These are phyloP conservation scores for Tulasnella sp. DNA, from an alignment of 768 basidiomycete species.

Conservation along the genomic window DNA sequence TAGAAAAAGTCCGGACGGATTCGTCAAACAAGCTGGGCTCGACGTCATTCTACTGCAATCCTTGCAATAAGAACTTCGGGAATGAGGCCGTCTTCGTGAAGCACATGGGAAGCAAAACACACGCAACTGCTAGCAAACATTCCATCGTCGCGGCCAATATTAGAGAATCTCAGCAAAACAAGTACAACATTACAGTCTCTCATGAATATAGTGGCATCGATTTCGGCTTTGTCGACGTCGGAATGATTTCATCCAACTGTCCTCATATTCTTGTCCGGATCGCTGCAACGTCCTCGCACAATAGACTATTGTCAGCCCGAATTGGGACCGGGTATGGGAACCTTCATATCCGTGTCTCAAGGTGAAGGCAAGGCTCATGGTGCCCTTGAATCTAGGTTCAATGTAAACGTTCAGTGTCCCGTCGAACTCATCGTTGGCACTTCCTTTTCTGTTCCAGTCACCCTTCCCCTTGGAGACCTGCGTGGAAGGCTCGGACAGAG, in stretches of 20 bases:
- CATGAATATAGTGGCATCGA: neutral
- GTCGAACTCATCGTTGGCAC: neutral
- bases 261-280: too few relatives aligned
- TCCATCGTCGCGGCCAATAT: neutral
- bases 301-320: neutral
- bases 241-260: neutral
- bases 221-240: neutral
- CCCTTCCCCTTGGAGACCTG: conserved; percentile 8
- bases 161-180: neutral
- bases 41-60: neutral
- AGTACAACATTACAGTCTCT: neutral
- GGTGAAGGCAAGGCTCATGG: neutral
- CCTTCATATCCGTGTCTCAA: neutral
- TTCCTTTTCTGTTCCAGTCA: neutral
- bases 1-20: neutral
- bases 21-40: neutral
- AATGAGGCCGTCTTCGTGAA: neutral
- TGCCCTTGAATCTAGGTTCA: neutral
- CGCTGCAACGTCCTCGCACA: neutral
- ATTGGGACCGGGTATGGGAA: neutral
- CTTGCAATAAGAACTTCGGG: neutral
- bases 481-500: conserved; percentile 37
- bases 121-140: neutral
- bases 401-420: neutral
- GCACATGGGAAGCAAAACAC: neutral